Base-by-base conservation (phyloP, 2,329 filamentous ascomycete species). In the Podosphaera xanthii region DNA sequence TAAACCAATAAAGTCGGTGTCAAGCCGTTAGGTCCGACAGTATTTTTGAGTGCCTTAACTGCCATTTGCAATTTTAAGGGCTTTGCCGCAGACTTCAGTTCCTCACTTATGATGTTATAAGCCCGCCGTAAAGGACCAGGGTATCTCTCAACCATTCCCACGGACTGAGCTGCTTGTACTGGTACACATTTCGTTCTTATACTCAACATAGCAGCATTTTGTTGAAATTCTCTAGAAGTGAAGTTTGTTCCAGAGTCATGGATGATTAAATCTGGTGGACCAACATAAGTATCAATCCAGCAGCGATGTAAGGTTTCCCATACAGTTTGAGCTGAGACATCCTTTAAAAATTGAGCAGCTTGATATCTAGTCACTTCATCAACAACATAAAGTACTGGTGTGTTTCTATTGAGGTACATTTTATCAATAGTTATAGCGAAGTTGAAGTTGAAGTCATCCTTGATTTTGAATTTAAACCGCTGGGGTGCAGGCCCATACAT, bases 391-490 rank as follows among this genome's bases (percentile, higher is more conserved):
- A 85, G 71, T 36, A 71, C 70, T 2, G 74, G 71, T 1, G 82
- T 78, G 66, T 86, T 86, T 61, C 84, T 81, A 66, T 85, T 79
- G 64, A 83, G 14, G 31, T 22, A 53, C 30, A 53, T 33, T 14
- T 10, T 53, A 12, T 53, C 49, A n/a, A 38, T 40, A 22, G n/a
- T 30, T 38, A 38, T 5, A 36, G 4, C 31, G 30, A 36, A 55
- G 36, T 55, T 55, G 14, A 55, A 40, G 10, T 55, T 34, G 33
- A 38, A 40, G 34, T 33, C 38, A 46, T 57, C 38, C 2, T 46
- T 8, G 8, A 57, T 31, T 14, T n/a, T 46, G 22, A 57, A 57
- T 2, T 22, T n/a, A 10, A 54, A 54, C 33, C 50, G 4, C 12
- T 54, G 22, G 2, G 10, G 50, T 9, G 10, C 50, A 4, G 30